Evolutionary conservation across 108 stramenopile species (phyloP), one percentile per base, ranked within the genome.

Genomic region (Schizochytrium sp.): DNA sequence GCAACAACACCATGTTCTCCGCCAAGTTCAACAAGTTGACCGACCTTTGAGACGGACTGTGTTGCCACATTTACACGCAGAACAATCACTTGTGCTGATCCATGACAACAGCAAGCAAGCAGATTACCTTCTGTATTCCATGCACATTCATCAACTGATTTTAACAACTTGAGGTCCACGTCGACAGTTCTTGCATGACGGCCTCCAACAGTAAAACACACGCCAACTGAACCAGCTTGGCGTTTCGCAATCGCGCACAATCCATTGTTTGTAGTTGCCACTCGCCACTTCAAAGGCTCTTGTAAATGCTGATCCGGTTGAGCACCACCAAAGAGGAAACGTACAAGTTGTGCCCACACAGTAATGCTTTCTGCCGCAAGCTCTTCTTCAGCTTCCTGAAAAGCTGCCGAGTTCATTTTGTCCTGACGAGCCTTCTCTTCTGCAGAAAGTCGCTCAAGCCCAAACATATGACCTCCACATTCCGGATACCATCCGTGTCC

Each of bases 401-500:
- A 13, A 7, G 28, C 28, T 15, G 7, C 64, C 15, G 64, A 8
- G 64, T 44, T 69, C 10, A 12, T 12, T 69, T 8, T 44, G 42
- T 69, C 64, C 42, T 69, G 64, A 44, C 28, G 19, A 8, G 64
- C 64, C 64, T 5, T 38, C 5, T 69, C 64, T 44, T 69, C 2
- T 44, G 40, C 12, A 7, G 64, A 69, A 5, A 5, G 19, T 15
- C 64, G 12, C 42, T 15, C 64, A 8, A 69, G 28, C 12, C 42
- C 15, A 44, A 69, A 69, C 64, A 44, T 7, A 44, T 44, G 12
- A 8, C 2, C 64, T 7, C 64, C 64, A 44, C 64, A 69, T 15
- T 69, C 64, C 44, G 64, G 64, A 15, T 69, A 69, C 64, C 64
- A 69, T 0, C 64, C 64, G 40, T 38, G 64, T 44, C 64, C 64